Base-by-base conservation (phyloP, 1,139 yeast species). In the Hyphopichia khmerensis region DNA sequence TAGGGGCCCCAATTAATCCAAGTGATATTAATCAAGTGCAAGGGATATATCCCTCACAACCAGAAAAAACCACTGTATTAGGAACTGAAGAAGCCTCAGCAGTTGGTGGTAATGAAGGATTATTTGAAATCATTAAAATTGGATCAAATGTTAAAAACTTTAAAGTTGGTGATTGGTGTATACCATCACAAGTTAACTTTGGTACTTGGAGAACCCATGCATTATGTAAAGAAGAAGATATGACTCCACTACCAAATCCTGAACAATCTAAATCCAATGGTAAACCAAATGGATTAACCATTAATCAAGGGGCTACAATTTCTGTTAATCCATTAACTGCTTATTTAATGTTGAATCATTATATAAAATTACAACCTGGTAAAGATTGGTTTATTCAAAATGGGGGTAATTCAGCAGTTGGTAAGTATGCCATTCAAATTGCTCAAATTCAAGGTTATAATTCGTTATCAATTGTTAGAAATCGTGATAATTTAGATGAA, bases 161-260 rank as follows among this genome's bases (percentile, higher is more conserved):
- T 41, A 53, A 71, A 42, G 67, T 71, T 3, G 98, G 97, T 36
- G 98, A 93, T 60, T 90, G 96, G 95, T 90, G 87, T 27, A 78
- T 93, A 39, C 97, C 98, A n/a, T 60, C 79, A n/a, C 66, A 70
- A 31, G 85, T 89, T 15, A 85, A 88, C 56, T 84, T 84, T 49
- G 99, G 99, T 31, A 93, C 99, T 3, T 93, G 99, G 99, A 79
- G 96, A 50, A 81, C 96, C 2, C 93, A 86, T 57, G 86, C 88
- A 8, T 60, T 80, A 46, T 75, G 80, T n/a, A 62, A 60, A 8
- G 75, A 72, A 31, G 59, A 69, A 3, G 69, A 78, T 40, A 72
- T 87, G 57, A 71, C 79, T 48, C 77, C 74, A 55, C 66, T 89
- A 62, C 71, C 73, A 15, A 69, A 63, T 44, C 77, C 78, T 2